Evolutionary conservation across 2,329 filamentous ascomycete genomes (phyloP), one percentile per base, ranked within the genome.

Genomic region (Epichloe hybrida): DNA sequence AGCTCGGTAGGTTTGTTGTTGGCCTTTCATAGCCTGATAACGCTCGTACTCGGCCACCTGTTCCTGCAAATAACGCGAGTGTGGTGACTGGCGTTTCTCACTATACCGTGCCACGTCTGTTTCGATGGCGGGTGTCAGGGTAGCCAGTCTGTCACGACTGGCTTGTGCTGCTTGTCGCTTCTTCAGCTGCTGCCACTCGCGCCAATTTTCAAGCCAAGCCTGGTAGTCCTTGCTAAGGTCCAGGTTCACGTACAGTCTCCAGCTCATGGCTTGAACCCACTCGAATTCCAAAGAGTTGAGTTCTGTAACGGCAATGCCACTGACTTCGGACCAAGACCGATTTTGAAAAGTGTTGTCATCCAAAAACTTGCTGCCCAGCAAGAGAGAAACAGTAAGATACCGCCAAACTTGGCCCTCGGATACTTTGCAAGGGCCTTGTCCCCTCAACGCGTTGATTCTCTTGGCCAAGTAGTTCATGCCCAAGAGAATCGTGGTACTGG

Each of bases 341-440:
- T 95, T 96, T 75, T 95, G 90, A 69, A 96, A 96, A 5, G 90
- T 96, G 70, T 95, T 95, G 74, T 95, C 90, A 62, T 96, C 90
- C 57, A 95, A 73, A 62, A 95, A 96, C 72, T 96, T 96, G 80
- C 88, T 95, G 53, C 88, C 90, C 49, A 96, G 75, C 48, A 96
- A 77, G 52, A 96, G 72, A 7, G 86, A 81, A 38, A 91, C 85
- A 6, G 89, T 95, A 56, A 95, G 76, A 72, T 94, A 84, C 54
- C 88, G 85, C 76, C 91, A 95, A 50, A 94, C 78, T 63, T 93
- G 83, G 42, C 84, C 84, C 58, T 81, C 78, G 50, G 73, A 79
- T 40, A 77, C 71, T 54, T 72, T 74, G 60, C 78, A 82, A 38
- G 77, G 71, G 9, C 72, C 72, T 49, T 69, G 67, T 36, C 61